Conservation (phyloP, 495 filamentous ascomycete genomes). For the Penicillium robsamsonii region DNA sequence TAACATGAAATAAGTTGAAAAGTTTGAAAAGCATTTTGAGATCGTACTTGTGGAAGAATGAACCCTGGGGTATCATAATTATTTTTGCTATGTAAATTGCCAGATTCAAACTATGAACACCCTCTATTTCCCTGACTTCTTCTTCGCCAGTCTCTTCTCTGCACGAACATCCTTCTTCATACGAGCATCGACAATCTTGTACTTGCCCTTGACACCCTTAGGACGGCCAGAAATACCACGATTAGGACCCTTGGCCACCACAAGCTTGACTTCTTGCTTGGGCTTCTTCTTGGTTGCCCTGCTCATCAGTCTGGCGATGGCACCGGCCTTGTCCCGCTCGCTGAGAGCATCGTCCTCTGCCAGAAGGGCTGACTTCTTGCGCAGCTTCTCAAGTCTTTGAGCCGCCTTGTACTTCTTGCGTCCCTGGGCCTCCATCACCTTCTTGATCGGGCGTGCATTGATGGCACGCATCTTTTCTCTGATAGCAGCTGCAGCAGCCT, state of each 20-base stretch:
- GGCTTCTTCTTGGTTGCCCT: conserved; percentile 84
- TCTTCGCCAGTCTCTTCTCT: conserved; percentile 77
- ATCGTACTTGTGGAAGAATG: conserved; percentile 3
- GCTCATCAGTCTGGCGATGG: conserved; percentile 77
- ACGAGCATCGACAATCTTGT: conserved; percentile 96
- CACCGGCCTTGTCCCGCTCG: conserved; percentile 89
- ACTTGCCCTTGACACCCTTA: conserved; percentile 88
- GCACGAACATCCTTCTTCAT: conserved; percentile 98
- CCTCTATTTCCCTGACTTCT: conserved; percentile 42
- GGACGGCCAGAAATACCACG: conserved; percentile 77
- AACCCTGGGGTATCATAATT: conserved; percentile 19
- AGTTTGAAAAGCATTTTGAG: neutral
- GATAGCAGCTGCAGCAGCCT: conserved; percentile 87
- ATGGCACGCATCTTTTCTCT: conserved; percentile 90
- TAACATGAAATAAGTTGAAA: neutral
- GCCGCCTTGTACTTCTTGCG: conserved; percentile 96
- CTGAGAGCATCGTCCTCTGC: conserved; percentile 85
- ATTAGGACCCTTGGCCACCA: conserved; percentile 84
- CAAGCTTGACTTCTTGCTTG: conserved; percentile 78
- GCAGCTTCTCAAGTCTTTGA: conserved; percentile 83
- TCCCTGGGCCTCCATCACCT: conserved; percentile 93
- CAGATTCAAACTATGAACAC: conserved; percentile 17
- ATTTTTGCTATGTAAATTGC: conserved; percentile 20
- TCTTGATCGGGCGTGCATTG: conserved; percentile 98
- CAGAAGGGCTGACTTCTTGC: conserved; percentile 88